phyloP scores from a whole-genome alignment of 2,329 filamentous ascomycete species.

The Gnomoniopsis sp. region DNA sequence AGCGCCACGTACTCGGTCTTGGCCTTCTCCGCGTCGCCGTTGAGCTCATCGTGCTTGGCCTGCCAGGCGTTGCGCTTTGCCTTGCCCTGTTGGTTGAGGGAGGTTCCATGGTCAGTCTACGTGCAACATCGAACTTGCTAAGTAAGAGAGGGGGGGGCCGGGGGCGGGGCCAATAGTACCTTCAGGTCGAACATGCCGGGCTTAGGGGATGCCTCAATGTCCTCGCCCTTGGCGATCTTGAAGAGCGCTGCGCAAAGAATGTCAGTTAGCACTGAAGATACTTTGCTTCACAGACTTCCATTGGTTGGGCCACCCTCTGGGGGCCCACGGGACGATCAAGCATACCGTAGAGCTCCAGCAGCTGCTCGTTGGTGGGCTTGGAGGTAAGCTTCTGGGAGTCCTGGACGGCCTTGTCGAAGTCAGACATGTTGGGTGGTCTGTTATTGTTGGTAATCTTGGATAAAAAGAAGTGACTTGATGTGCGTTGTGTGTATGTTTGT shows the following conservation, averaged over 20 bases:
- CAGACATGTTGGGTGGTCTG: conserved; percentile 33
- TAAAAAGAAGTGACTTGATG: not conserved
- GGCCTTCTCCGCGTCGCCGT: conserved; percentile 49
- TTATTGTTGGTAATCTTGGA: not conserved
- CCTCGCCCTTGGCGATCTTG: conserved; percentile 57
- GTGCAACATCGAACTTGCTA: not conserved
- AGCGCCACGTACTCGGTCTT: conserved; percentile 73
- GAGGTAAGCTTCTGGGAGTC: conserved; percentile 66
- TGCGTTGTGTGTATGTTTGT: not conserved
- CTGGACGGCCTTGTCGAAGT: conserved; percentile 53
- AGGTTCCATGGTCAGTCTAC: conserved; percentile 1
- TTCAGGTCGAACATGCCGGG: conserved; percentile 71
- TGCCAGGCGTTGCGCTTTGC: conserved; percentile 79
- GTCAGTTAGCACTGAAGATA: too few relatives aligned
- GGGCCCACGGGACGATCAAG: conserved; percentile 21
- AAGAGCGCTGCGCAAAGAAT: conserved; percentile 43
- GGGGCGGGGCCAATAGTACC: conserved; percentile 37
- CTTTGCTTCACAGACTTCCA: too few relatives aligned
- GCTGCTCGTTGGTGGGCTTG: conserved; percentile 62
- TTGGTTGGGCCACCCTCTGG: too few relatives aligned
- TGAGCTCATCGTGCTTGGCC: conserved; percentile 56
- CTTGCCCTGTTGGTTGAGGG: conserved; percentile 57
- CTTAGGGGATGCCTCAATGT: conserved; percentile 50
- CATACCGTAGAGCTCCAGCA: conserved; percentile 61
- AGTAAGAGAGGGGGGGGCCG: not conserved